Evolutionary conservation across 305 asterid genomes (phyloP).

Genomic region (Fraxinus sp.): DNA sequence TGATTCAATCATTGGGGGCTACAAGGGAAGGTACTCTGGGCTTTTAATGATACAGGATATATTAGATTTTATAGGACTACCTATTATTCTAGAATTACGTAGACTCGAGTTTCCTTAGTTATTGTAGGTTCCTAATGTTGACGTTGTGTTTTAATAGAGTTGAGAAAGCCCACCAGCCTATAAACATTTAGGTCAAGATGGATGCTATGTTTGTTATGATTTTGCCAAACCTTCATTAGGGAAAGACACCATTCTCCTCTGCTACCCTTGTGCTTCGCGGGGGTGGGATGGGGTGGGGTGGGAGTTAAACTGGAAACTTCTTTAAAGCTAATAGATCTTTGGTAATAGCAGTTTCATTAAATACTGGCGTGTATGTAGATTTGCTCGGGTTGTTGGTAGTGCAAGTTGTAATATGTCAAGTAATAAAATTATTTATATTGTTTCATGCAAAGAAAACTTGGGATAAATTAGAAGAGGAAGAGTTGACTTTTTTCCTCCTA

Average conservation of each 20-base stretch:
- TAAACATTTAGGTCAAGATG: constrained; percentile 3
- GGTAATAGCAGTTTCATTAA: not conserved
- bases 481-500: not conserved
- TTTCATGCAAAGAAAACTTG: not conserved
- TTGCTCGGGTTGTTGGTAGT: not conserved
- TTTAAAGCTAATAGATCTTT: not conserved
- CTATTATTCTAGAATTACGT: not conserved
- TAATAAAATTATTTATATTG: not conserved
- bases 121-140: not conserved
- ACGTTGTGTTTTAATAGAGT: not conserved
- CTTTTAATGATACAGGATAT: not conserved
- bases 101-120: not conserved
- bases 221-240: not conserved
- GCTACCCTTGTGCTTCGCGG: not conserved
- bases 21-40: not conserved
- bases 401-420: not conserved
- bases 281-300: not conserved
- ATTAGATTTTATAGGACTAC: constrained; percentile 7
- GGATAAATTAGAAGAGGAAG: not conserved
- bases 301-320: constrained; percentile 6
- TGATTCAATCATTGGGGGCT: not conserved
- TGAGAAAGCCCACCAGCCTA: not conserved
- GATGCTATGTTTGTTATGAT: constrained; percentile 8
- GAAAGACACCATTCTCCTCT: not conserved
- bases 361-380: not conserved